These are phyloP conservation scores for Diaporthe citrichinensis DNA, from an alignment of 2,329 filamentous ascomycete genomes.

Conservation along the genomic window DNA sequence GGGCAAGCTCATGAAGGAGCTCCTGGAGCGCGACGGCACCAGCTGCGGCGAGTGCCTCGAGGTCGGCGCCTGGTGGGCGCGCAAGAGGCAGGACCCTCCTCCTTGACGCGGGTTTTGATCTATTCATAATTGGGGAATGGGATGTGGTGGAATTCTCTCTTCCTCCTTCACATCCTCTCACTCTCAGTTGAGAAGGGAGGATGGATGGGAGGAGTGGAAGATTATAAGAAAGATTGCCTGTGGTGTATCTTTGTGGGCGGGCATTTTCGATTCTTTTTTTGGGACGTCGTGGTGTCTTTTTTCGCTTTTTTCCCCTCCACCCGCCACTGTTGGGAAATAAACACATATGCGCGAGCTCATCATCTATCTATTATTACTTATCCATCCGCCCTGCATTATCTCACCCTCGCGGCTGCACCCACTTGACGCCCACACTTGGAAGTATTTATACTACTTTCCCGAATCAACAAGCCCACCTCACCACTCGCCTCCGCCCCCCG, in stretches of 20 bases:
- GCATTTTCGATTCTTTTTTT: background rate
- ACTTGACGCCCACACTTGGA: background rate
- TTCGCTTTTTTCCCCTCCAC: background rate
- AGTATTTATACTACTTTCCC: too few relatives aligned
- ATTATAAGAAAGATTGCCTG: background rate
- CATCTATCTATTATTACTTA: conserved; percentile 22
- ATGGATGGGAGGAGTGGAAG: background rate
- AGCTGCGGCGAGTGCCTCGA: conserved; percentile 89
- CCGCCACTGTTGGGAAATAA: conserved; percentile 16
- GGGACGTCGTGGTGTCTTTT: conserved; percentile 8
- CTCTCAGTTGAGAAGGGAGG: background rate
- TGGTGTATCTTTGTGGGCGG: background rate
- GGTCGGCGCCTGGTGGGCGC: conserved; percentile 90
- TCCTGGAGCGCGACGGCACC: conserved; percentile 84
- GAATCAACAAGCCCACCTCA: background rate
- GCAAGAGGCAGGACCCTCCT: conserved; percentile 68
- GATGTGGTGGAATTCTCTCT: background rate
- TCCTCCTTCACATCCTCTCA: background rate
- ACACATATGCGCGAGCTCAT: conserved; percentile 27
- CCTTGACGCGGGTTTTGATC: background rate
- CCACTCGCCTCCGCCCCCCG: background rate
- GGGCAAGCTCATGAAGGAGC: conserved; percentile 86
- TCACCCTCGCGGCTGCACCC: background rate
- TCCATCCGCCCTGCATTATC: conserved; percentile 1
- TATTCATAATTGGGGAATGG: background rate